Conservation (phyloP, 2,329 filamentous ascomycete genomes). For the Alternaria sp. region DNA sequence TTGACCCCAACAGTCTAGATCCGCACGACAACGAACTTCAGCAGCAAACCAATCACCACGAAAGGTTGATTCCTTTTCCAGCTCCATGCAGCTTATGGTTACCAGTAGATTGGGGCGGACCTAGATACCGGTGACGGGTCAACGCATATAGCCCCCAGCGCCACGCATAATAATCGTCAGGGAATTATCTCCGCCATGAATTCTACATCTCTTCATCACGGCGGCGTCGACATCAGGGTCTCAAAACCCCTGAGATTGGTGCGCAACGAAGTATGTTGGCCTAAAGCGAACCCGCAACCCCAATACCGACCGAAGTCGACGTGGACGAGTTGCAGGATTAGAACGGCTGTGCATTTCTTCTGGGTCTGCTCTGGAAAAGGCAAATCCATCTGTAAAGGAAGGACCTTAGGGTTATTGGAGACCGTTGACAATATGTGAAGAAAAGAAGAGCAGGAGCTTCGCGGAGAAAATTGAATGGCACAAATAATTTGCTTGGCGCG, state of each 20-base stretch:
- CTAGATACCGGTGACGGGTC: constrained; percentile 4
- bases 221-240: background rate
- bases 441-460: constrained; percentile 18
- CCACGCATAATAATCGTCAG: background rate
- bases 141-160: constrained; percentile 12
- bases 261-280: constrained; percentile 37
- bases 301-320: constrained; percentile 44
- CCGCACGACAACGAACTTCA: constrained; percentile 11
- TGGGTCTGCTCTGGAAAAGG: constrained; percentile 44
- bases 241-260: background rate
- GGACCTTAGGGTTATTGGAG: constrained; percentile 36
- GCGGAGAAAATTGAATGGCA: constrained; percentile 9
- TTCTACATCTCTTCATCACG: background rate
- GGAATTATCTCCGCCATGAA: background rate
- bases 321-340: constrained; percentile 48
- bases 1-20: constrained; percentile 15
- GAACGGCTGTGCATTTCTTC: constrained; percentile 47
- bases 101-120: constrained; percentile 5
- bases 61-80: constrained; percentile 8
- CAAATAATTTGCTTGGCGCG: constrained; percentile 7
- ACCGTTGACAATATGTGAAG: constrained; percentile 41
- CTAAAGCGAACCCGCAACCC: constrained; percentile 51
- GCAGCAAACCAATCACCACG: background rate
- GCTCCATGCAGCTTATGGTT: constrained; percentile 15
- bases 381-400: constrained; percentile 33